phyloP scores from a whole-genome alignment of 2,329 filamentous ascomycete genomes.

The Dothidotthia symphoricarpi region DNA sequence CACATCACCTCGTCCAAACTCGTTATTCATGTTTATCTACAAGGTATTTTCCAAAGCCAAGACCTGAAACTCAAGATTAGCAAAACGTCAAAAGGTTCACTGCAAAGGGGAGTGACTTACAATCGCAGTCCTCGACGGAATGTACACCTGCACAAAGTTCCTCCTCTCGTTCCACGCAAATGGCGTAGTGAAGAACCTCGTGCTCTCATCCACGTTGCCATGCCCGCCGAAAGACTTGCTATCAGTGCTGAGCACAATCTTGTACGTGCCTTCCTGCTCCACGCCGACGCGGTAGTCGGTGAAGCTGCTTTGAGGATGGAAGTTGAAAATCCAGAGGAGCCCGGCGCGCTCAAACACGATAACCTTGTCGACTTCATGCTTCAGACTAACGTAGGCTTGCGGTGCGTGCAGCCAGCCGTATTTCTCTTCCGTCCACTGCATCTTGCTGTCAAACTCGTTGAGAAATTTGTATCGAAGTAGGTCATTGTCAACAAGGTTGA shows the following conservation, averaged over 20 bases:
- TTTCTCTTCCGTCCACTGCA: constrained; percentile 84
- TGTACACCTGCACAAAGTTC: constrained; percentile 92
- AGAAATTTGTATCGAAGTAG: constrained; percentile 86
- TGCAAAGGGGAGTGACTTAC: no score
- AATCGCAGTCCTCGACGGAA: constrained; percentile 78
- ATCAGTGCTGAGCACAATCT: constrained; percentile 81
- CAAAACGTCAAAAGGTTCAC: neutral
- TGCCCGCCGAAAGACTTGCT: constrained; percentile 74
- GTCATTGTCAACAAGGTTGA: constrained; percentile 84
- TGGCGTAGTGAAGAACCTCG: constrained; percentile 87
- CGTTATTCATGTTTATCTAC: no score
- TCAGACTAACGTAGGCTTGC: constrained; percentile 90
- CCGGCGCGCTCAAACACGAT: constrained; percentile 93
- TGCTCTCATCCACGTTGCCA: constrained; percentile 72
- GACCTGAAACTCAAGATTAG: constrained; percentile 18
- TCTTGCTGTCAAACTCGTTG: constrained; percentile 88
- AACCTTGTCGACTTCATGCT: constrained; percentile 91
- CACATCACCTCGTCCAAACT: no score
- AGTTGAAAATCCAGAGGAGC: constrained; percentile 93
- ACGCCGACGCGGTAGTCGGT: constrained; percentile 91
- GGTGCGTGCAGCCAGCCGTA: constrained; percentile 85
- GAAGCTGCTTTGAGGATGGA: constrained; percentile 80
- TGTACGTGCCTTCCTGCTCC: constrained; percentile 80
- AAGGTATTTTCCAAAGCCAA: constrained; percentile 32
- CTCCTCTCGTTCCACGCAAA: constrained; percentile 85